Evolutionary conservation across 306 rosid species (phyloP).

Genomic region (Begonia masoniana): DNA sequence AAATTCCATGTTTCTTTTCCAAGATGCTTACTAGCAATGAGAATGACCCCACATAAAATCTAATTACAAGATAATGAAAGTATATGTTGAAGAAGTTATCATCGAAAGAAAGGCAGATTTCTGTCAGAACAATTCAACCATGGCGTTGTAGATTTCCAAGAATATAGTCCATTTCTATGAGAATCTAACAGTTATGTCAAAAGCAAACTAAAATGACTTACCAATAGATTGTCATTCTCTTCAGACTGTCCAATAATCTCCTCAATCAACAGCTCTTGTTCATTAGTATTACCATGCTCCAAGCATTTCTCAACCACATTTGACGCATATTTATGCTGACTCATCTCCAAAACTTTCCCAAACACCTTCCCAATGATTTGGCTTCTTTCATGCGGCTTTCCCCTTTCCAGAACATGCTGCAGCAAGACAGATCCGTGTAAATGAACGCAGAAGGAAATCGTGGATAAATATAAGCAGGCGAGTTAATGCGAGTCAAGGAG

Average conservation of each 20-base stretch:
- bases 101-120: too few species aligned
- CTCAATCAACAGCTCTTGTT: conserved; percentile 42
- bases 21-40: too few species aligned
- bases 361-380: conserved; percentile 43
- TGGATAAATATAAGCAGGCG: too few species aligned
- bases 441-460: too few species aligned
- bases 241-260: conserved; percentile 67
- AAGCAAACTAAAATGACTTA: conserved; percentile 11
- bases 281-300: conserved; percentile 56
- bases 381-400: conserved; percentile 44
- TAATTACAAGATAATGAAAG: too few species aligned
- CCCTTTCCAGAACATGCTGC: conserved; percentile 60
- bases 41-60: too few species aligned
- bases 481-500: too few species aligned
- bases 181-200: too few species aligned
- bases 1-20: too few species aligned
- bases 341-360: conserved; percentile 45
- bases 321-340: conserved; percentile 78
- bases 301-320: conserved; percentile 89
- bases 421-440: not conserved
- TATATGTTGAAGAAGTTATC: too few species aligned
- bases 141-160: too few species aligned
- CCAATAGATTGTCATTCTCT: conserved; percentile 61
- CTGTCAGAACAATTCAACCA: not conserved
- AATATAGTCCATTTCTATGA: too few species aligned